Conservation (phyloP, 371 early-diverging fungal genomes). For the Batrachochytrium dendrobatidis region DNA sequence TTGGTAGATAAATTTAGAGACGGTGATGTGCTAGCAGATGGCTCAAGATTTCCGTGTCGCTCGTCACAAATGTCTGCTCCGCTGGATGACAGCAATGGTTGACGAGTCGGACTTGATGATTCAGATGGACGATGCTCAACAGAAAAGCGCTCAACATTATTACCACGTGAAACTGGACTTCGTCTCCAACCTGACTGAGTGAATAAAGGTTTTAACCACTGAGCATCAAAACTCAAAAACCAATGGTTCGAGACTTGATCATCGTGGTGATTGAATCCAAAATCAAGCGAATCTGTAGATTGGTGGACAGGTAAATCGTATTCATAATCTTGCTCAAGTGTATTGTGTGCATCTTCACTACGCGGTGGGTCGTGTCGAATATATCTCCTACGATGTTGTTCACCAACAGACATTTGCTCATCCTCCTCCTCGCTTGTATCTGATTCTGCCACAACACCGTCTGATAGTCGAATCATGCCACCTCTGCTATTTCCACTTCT, state of each 20-base stretch:
- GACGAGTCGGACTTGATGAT: too few relatives aligned
- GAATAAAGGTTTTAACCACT: conserved; percentile 72
- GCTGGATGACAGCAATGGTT: too few relatives aligned
- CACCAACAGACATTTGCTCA: conserved; percentile 12
- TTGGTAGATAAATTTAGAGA: too few relatives aligned
- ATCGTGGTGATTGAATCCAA: conserved; percentile 7
- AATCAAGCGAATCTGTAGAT: not conserved
- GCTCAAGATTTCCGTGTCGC: too few relatives aligned
- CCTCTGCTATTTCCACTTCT: conserved; percentile 5
- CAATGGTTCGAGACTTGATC: conserved; percentile 48
- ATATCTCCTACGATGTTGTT: not conserved
- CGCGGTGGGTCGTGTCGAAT: conserved; percentile 18
- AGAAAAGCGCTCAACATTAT: too few relatives aligned
- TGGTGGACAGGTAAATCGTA: conserved; percentile 14
- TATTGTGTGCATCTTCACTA: conserved; percentile 16
- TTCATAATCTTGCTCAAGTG: conserved; percentile 15
- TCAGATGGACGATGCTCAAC: too few relatives aligned
- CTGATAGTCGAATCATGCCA: conserved; percentile 6
- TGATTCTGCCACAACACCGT: conserved; percentile 19
- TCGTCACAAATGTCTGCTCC: too few relatives aligned
- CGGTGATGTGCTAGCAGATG: too few relatives aligned
- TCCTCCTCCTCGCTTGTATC: conserved; percentile 36
- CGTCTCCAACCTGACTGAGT: too few relatives aligned
- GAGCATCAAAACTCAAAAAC: conserved; percentile 78
- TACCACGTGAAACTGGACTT: too few relatives aligned